phyloP scores from a whole-genome alignment of 2,329 filamentous ascomycete genomes.

The Aspergillus sp. region DNA sequence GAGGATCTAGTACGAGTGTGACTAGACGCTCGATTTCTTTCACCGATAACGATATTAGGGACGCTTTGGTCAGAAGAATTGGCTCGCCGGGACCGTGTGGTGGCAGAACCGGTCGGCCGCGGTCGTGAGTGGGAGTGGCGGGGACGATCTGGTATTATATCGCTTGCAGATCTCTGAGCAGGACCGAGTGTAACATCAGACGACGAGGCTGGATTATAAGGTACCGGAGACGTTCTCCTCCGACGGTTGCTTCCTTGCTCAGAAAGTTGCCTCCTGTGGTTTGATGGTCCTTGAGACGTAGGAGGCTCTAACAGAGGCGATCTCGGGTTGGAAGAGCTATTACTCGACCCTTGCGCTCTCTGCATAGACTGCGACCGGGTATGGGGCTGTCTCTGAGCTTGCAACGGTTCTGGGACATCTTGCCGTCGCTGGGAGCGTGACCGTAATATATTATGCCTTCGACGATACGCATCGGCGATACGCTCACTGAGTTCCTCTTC shows the following conservation, averaged over 20 bases:
- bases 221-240: constrained; percentile 35
- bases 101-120: constrained; percentile 24
- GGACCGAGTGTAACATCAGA: constrained; percentile 36
- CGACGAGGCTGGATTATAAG: constrained; percentile 31
- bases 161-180: constrained; percentile 35
- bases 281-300: constrained; percentile 18
- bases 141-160: constrained; percentile 35
- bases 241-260: constrained; percentile 34
- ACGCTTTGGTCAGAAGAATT: constrained; percentile 33
- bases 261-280: constrained; percentile 37
- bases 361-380: constrained; percentile 32
- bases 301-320: constrained; percentile 36
- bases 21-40: constrained; percentile 24
- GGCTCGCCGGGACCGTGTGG: constrained; percentile 29
- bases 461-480: constrained; percentile 83
- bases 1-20: constrained; percentile 23
- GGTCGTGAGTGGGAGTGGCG: constrained; percentile 26
- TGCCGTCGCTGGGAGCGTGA: constrained; percentile 34
- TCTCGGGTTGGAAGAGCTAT: constrained; percentile 30
- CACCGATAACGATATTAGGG: constrained; percentile 25
- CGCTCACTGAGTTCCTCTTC: constrained; percentile 89
- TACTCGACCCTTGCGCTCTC: constrained; percentile 20
- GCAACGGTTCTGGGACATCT: constrained; percentile 33
- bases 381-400: constrained; percentile 29
- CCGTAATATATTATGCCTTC: constrained; percentile 64